Conservation (phyloP, 108 stramenopile genomes). For the Hondaea fermentalgiana region DNA sequence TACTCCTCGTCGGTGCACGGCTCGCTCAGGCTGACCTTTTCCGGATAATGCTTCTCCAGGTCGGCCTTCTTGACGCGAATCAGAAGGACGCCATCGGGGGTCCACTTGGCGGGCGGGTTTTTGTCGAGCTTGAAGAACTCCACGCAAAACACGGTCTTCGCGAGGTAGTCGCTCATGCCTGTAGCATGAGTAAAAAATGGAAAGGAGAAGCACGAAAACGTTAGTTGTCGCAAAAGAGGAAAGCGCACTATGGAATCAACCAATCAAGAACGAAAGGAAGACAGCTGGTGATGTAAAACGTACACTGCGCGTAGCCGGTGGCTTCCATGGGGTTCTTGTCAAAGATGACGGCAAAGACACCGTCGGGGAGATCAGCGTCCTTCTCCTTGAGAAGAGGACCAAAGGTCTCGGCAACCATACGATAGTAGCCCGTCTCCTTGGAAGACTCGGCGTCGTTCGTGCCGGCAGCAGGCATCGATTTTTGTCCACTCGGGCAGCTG, state of each 20-base stretch:
- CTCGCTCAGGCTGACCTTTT: neutral
- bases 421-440: constrained; percentile 16
- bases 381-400: constrained; percentile 9
- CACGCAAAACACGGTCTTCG: constrained; percentile 1
- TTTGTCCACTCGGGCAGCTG: constrained; percentile 21
- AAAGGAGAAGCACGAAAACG: too few relatives aligned
- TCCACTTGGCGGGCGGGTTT: constrained; percentile 17
- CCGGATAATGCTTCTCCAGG: neutral
- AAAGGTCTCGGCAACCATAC: constrained; percentile 22
- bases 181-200: neutral
- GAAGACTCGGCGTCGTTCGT: neutral
- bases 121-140: constrained; percentile 22
- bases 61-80: neutral
- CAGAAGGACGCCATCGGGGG: neutral
- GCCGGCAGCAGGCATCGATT: constrained; percentile 21
- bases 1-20: neutral
- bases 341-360: constrained; percentile 22
- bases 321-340: constrained; percentile 38
- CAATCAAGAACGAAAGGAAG: neutral
- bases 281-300: neutral
- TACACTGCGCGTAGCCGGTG: constrained; percentile 8
- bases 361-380: neutral
- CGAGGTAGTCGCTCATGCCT: neutral
- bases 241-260: too few relatives aligned
- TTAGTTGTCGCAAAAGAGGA: too few relatives aligned